A percentile compares a stretch with the other conserved stretches of the same genome.
Conservation (phyloP, 371 early-diverging fungal genomes). For the Mortierella polycephala region DNA sequence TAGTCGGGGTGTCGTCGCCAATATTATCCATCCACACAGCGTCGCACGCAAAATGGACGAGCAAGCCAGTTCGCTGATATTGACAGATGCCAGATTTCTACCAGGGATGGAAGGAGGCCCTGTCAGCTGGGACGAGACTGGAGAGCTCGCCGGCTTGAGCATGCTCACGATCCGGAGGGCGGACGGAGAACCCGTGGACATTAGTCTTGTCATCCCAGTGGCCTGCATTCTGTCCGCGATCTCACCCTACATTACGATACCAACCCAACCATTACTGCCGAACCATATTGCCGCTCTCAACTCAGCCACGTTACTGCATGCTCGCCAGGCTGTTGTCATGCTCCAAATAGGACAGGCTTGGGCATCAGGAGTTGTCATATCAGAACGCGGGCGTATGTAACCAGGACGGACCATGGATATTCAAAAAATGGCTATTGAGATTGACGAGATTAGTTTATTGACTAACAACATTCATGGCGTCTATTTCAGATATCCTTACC, state of each 20-base stretch:
- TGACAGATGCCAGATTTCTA: constrained; percentile 52
- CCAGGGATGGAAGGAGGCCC: constrained; percentile 57
- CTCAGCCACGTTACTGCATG: constrained; percentile 24
- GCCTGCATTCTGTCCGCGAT: constrained; percentile 50
- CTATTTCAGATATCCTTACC: constrained; percentile 46
- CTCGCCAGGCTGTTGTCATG: constrained; percentile 52
- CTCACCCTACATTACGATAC: constrained; percentile 36
- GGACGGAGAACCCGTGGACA: constrained; percentile 54
- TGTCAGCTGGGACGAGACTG: constrained; percentile 50
- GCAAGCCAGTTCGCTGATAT: constrained; percentile 37
- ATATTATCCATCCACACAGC: constrained; percentile 44
- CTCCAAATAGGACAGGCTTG: constrained; percentile 54
- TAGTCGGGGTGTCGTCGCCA: constrained; percentile 54
- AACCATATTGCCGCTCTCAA: constrained; percentile 33
- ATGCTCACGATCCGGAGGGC: constrained; percentile 43
- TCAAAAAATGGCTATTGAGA: too few species aligned
- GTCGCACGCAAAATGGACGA: constrained; percentile 40
- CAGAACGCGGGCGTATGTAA: constrained; percentile 50
- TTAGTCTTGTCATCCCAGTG: constrained; percentile 50
- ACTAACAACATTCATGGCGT: too few species aligned
- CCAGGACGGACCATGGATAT: too few species aligned
- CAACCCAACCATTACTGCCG: constrained; percentile 27
- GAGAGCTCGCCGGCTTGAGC: constrained; percentile 45
- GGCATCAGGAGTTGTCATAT: constrained; percentile 53
- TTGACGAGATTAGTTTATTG: not conserved